These are phyloP conservation scores for Botrytis fragariae DNA, from an alignment of 2,329 filamentous ascomycete genomes.

Conservation along the genomic window DNA sequence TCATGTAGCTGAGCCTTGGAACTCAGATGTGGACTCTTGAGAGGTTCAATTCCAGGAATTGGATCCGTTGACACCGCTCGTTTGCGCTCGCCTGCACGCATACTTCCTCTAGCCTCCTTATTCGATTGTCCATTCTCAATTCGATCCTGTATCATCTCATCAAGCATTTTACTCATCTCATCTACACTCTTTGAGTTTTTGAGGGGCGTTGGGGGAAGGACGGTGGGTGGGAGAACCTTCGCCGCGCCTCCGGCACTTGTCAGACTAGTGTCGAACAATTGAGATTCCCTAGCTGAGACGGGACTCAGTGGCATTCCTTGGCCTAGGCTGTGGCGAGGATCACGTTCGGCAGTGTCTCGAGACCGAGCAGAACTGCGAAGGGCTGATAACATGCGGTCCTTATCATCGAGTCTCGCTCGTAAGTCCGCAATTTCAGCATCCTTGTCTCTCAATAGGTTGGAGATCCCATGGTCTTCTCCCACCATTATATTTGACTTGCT, in stretches of 20 bases:
- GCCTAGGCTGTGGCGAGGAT: slow-evolving; percentile 29
- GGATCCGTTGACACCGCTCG: slow-evolving; percentile 4
- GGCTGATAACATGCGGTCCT: slow-evolving; percentile 88
- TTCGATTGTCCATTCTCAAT: slow-evolving; percentile 74
- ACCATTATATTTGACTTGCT: slow-evolving; percentile 62
- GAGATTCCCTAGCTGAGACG: slow-evolving; percentile 34
- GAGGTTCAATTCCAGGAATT: slow-evolving; percentile 12
- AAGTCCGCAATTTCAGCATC: slow-evolving; percentile 90
- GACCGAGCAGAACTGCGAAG: slow-evolving; percentile 82
- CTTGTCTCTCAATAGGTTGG: slow-evolving; percentile 76
- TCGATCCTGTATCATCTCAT: slow-evolving; percentile 93
- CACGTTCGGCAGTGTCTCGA: slow-evolving; percentile 72
- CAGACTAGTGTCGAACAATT: slow-evolving; percentile 28
- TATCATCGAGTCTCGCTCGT: slow-evolving; percentile 86
- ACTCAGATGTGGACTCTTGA: slow-evolving; percentile 8
- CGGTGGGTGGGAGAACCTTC: slow-evolving; percentile 22
- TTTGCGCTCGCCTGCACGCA: slow-evolving; percentile 52
- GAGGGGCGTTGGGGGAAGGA: slow-evolving; percentile 31
- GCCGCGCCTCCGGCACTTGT: slow-evolving; percentile 19
- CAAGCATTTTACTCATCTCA: slow-evolving; percentile 88
- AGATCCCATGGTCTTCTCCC: slow-evolving; percentile 75
- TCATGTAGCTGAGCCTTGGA: slow-evolving; percentile 7
- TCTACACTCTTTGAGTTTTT: slow-evolving; percentile 65
- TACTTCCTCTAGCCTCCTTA: slow-evolving; percentile 64
- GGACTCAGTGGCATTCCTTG: slow-evolving; percentile 34